Evolutionary conservation across 2,329 filamentous ascomycete genomes (phyloP), one percentile per base, ranked within the genome.

Genomic region (Penicillium sp.): DNA sequence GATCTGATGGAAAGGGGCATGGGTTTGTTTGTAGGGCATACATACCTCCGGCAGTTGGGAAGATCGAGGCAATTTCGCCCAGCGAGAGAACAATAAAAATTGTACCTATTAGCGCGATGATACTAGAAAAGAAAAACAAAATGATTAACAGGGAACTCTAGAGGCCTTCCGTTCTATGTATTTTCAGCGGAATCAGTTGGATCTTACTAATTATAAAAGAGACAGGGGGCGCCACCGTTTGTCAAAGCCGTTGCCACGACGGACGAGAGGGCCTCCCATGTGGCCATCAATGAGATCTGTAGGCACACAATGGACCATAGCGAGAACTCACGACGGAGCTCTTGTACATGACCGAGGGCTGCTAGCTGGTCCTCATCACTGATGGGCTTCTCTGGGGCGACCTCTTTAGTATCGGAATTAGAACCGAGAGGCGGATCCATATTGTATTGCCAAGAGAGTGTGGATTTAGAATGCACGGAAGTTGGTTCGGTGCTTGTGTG

Each of bases 211-310:
- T 63, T 63, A 40, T 61, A 63, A 26, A 63, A 61, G 3, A 63
- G 37, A 43, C 60, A 63, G 13, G 60, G 54, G 8, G 79, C 75
- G 28, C 79, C 78, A 0, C 79, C 79, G 39, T 72, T 77, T 2
- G 71, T 70, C 26, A 81, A 58, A 1, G 78, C 79, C 71, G 60
- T 58, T 11, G 48, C 72, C 10, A 82, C 70, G 4, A 81, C 79
- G 1, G 75, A 75, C 0, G 76, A 75, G 3, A 81, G 62, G 1
- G 79, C 79, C 51, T 82, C 79, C 79, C 79, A 82, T 9, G 79
- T 81, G 33, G 74, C 79, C 78, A 81, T 81, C 40, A 82, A 66
- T 42, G 77, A 80, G 7, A 81, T 64, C 42, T 77, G 76, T 5
- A 82, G 64, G 13, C 72, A 72, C 8, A 63, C 48, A 1, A 82